These are phyloP conservation scores for Pelargonium citronellum DNA, from an alignment of 441 rosid genomes.

Conservation along the genomic window DNA sequence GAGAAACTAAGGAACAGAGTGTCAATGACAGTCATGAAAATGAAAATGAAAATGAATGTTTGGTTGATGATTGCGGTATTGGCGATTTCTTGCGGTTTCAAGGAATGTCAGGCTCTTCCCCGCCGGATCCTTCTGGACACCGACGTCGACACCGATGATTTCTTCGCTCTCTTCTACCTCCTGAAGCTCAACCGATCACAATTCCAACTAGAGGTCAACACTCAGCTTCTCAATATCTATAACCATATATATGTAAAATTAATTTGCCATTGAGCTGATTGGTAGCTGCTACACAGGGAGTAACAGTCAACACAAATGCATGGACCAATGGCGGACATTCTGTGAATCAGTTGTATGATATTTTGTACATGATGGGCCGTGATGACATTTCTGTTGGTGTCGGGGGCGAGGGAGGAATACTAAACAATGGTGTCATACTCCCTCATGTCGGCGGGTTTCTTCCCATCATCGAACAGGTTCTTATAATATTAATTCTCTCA, in stretches of 20 bases:
- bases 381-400: slow-evolving; percentile 74
- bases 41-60: slow-evolving; percentile 24
- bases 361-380: slow-evolving; percentile 87
- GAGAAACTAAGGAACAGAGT: slow-evolving; percentile 10
- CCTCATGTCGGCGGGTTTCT: slow-evolving; percentile 83
- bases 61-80: slow-evolving; percentile 21
- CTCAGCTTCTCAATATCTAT: background rate
- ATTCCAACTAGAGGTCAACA: slow-evolving; percentile 51
- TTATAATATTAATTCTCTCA: background rate
- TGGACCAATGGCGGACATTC: slow-evolving; percentile 87
- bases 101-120: slow-evolving; percentile 33
- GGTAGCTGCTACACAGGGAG: slow-evolving; percentile 39
- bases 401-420: slow-evolving; percentile 89
- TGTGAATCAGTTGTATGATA: slow-evolving; percentile 72
- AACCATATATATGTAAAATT: background rate
- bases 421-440: slow-evolving; percentile 50
- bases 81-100: slow-evolving; percentile 21
- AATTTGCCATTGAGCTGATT: background rate
- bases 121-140: slow-evolving; percentile 70
- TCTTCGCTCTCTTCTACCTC: slow-evolving; percentile 75
- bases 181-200: slow-evolving; percentile 76
- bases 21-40: slow-evolving; percentile 8
- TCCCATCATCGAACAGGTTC: slow-evolving; percentile 81
- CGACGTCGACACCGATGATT: slow-evolving; percentile 83
- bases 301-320: slow-evolving; percentile 63